Base-by-base conservation (phyloP, 2,329 filamentous ascomycete genomes). In the Cladosporium sp. region DNA sequence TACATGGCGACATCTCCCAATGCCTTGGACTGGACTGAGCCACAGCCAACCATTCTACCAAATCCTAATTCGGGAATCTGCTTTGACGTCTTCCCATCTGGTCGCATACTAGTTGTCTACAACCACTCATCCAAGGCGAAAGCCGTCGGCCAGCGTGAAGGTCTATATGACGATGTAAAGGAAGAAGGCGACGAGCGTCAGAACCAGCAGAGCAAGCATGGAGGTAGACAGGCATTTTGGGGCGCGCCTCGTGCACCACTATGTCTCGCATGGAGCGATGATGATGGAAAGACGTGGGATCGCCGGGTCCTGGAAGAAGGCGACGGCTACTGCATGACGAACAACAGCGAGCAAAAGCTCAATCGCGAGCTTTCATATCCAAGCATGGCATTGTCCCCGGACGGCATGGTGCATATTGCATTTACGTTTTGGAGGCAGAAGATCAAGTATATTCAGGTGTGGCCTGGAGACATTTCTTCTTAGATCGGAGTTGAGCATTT, bases 311-410 rank as follows among this genome's bases (percentile, higher is more conserved):
- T 69, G 46, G 66, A 69, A 39, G 64, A 67, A 14, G 67, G 67
- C 5, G 66, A 67, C 54, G 67, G 67, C n/a, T 69, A 66, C 30
- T 69, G 67, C 49, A 66, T 69, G 67, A 69, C 67, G 23, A 69
- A 69, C 13, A 69, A 69, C 53, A 69, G 67, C 58, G 64, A 69
- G 58, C 60, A 66, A 62, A 67, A 67, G 61, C 36, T 69, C 28
- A 69, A 69, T 39, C 67, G 67, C 14, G 67, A 69, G 58, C 46
- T 69, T 14, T 67, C 63, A 10, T 69, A 69, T 34, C 67, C 67
- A 16, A 69, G 67, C 54, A 69, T 69, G 51, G 54, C 57, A 8
- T 5, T 65, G 5, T 58, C 49, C 0, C 14, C 30, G 16, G 64
- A 67, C 26, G 66, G 64, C 10, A 28, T 51, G 26, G 64, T 69